phyloP scores from a whole-genome alignment of 176 grass and related monocot genomes.

The Pontederia crassipes region DNA sequence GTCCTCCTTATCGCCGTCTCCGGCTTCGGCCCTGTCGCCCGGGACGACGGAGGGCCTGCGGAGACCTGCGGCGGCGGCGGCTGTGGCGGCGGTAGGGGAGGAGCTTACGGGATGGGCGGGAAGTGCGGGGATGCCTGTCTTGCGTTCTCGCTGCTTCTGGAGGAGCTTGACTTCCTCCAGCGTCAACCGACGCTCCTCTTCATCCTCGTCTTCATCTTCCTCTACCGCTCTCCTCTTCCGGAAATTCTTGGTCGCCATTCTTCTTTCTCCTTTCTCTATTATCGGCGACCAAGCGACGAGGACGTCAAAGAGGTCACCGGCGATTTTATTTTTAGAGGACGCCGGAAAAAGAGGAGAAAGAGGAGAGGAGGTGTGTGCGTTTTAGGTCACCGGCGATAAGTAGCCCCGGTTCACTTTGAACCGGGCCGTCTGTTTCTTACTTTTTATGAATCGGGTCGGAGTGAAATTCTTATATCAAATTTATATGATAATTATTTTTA shows the following conservation, averaged over 20 bases:
- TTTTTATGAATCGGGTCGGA: too few relatives aligned
- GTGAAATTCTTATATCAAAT: too few relatives aligned
- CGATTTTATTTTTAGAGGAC: too few relatives aligned
- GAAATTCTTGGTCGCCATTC: slow-evolving; percentile 8
- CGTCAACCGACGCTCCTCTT: slow-evolving; percentile 1
- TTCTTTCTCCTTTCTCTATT: background rate
- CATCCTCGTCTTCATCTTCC: slow-evolving; percentile 6
- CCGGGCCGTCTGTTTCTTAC: too few relatives aligned
- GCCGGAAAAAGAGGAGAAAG: too few relatives aligned
- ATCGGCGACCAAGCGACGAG: background rate
- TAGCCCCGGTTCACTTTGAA: too few relatives aligned
- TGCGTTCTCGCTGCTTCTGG: slow-evolving; percentile 30
- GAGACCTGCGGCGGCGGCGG: background rate
- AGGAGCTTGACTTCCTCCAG: slow-evolving; percentile 15
- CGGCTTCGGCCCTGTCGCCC: background rate
- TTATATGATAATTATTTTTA: too few relatives aligned
- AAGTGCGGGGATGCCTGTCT: slow-evolving; percentile 27
- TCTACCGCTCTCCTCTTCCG: slow-evolving; percentile 8
- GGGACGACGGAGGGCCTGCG: slow-evolving; percentile 20
- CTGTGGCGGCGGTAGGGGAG: slow-evolving; percentile 1
- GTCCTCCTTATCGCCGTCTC: slow-evolving; percentile 43
- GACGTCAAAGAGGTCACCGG: too few relatives aligned
- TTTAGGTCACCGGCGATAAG: too few relatives aligned
- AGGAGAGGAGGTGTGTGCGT: too few relatives aligned
- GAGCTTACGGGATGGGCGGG: slow-evolving; percentile 10